Evolutionary conservation across 2,329 filamentous ascomycete genomes (phyloP).

Genomic region (Pseudogymnoascus sp.): DNA sequence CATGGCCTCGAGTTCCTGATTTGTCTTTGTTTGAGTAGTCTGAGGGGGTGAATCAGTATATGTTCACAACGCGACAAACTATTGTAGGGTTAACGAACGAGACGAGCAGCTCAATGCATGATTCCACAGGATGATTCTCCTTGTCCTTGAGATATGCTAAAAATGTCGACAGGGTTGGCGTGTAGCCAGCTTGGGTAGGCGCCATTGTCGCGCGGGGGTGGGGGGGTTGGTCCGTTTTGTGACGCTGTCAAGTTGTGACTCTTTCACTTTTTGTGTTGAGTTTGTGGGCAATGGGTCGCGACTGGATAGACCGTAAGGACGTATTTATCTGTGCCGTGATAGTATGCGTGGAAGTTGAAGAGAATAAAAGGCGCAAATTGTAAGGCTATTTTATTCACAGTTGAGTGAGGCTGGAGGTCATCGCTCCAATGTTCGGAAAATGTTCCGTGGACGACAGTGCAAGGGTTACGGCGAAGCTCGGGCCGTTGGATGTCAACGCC

Average conservation of each 20-base stretch:
- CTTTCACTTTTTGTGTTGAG: background rate
- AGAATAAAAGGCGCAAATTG: background rate
- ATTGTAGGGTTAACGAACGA: constrained; percentile 45
- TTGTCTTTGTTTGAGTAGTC: constrained; percentile 81
- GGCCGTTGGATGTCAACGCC: constrained; percentile 1
- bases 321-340: background rate
- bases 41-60: constrained; percentile 15
- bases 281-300: background rate
- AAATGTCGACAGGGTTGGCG: constrained; percentile 69
- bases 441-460: background rate
- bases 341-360: background rate
- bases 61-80: constrained; percentile 15
- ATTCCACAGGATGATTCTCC: constrained; percentile 54
- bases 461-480: constrained; percentile 10
- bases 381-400: constrained; percentile 7
- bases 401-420: background rate
- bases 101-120: constrained; percentile 73
- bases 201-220: constrained; percentile 40
- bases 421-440: constrained; percentile 5
- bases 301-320: background rate
- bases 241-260: background rate
- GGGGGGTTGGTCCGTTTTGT: constrained; percentile 2
- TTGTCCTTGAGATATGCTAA: constrained; percentile 69
- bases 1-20: constrained; percentile 82
- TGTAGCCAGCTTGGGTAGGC: constrained; percentile 37